Conservation (phyloP, 2,329 filamentous ascomycete genomes). For the Ascomycota sp. region DNA sequence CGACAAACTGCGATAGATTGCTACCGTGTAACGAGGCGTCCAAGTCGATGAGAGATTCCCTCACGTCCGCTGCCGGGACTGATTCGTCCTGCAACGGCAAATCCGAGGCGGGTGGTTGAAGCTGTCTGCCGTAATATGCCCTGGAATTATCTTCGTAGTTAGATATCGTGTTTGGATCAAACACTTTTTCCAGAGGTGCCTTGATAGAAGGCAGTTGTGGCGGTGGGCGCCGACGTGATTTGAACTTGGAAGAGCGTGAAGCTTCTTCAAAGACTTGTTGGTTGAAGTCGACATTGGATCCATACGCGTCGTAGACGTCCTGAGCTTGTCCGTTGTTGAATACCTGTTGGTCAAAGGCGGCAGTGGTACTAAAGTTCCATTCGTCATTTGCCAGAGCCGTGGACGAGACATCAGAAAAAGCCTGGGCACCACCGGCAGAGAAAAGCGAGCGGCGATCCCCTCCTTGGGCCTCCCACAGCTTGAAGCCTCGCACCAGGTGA, state of each 20-base stretch:
- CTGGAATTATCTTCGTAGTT: conserved; percentile 44
- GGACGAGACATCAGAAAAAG: conserved; percentile 21
- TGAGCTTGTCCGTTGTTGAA: conserved; percentile 31
- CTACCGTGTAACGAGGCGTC: conserved; percentile 37
- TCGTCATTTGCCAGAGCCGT: conserved; percentile 32
- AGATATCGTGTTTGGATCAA: conserved; percentile 44
- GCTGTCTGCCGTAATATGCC: conserved; percentile 32
- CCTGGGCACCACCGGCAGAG: conserved; percentile 35
- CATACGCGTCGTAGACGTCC: conserved; percentile 41
- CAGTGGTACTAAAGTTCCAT: conserved; percentile 48
- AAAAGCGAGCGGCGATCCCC: conserved; percentile 49
- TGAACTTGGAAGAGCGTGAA: conserved; percentile 30
- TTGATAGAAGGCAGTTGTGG: conserved; percentile 35
- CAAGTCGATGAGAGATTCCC: conserved; percentile 44
- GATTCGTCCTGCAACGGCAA: conserved; percentile 39
- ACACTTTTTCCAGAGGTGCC: conserved; percentile 41
- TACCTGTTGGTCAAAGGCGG: conserved; percentile 40
- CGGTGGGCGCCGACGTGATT: conserved; percentile 34
- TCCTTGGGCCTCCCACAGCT: conserved; percentile 54
- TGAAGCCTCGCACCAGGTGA: conserved; percentile 50
- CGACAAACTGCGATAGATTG: conserved; percentile 35
- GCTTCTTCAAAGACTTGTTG: conserved; percentile 24
- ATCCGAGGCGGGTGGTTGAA: conserved; percentile 26
- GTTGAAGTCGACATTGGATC: conserved; percentile 33
- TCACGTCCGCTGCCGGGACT: conserved; percentile 24